Evolutionary conservation across 202 grass and related monocot genomes (phyloP).

Genomic region (Schoenoplectus tabernaemontani): DNA sequence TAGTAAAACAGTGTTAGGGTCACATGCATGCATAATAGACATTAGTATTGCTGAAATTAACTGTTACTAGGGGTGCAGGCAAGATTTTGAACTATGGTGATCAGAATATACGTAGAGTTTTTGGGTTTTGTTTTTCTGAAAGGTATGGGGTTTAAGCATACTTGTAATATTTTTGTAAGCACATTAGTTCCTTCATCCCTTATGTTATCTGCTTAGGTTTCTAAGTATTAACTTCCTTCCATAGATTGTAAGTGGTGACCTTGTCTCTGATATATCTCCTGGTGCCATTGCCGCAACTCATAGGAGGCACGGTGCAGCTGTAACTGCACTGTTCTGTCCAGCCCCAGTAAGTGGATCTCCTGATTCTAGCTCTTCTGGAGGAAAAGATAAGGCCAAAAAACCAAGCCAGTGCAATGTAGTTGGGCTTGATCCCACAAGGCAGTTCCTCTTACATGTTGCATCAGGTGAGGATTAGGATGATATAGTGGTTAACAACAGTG

Average conservation of each 20-base stretch:
- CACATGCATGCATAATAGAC: neutral
- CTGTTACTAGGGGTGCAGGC: neutral
- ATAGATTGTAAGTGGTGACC: conserved; percentile 78
- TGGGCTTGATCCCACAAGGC: conserved; percentile 69
- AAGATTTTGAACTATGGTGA: neutral
- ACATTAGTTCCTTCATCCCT: neutral
- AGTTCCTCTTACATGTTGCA: conserved; percentile 83
- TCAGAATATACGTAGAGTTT: neutral
- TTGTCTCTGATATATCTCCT: conserved; percentile 85
- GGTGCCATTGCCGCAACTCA: conserved; percentile 88
- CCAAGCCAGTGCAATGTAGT: conserved; percentile 71
- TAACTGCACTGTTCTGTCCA: conserved; percentile 76
- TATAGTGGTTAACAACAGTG: conserved; percentile 5
- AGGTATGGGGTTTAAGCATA: neutral
- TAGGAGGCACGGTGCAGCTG: conserved; percentile 82
- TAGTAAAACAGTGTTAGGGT: neutral
- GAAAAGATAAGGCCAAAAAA: conserved; percentile 97
- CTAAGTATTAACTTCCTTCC: neutral
- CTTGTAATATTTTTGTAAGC: neutral
- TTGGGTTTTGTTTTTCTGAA: neutral
- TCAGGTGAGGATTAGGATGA: conserved; percentile 43
- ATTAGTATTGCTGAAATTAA: neutral
- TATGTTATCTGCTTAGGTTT: neutral
- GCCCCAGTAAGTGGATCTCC: conserved; percentile 73
- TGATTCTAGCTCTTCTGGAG: conserved; percentile 60